These are phyloP conservation scores for Vitis hybrid DNA, from an alignment of 177 flowering plant species.

Conservation along the genomic window DNA sequence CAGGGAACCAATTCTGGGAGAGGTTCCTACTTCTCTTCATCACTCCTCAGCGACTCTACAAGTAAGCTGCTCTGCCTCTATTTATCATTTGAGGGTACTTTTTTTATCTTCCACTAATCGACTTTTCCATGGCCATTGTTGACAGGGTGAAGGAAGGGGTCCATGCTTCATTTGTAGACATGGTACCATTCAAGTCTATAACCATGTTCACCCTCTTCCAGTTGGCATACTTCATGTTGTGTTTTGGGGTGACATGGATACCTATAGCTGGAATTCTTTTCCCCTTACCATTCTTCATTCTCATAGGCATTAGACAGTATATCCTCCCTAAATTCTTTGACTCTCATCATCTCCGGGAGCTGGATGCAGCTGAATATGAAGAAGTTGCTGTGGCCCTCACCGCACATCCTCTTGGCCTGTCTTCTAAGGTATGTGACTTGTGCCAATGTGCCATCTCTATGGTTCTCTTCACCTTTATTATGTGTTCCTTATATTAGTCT, in stretches of 20 bases:
- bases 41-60: constrained; percentile 58
- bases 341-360: constrained; percentile 21
- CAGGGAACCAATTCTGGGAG: constrained; percentile 94
- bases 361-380: constrained; percentile 56
- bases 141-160: constrained; percentile 49
- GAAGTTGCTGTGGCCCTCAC: constrained; percentile 51
- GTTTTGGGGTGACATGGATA: constrained; percentile 41
- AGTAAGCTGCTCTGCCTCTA: constrained; percentile 41
- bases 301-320: constrained; percentile 30
- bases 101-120: background rate
- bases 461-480: background rate
- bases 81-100: background rate
- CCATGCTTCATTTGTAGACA: constrained; percentile 58
- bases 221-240: constrained; percentile 26
- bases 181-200: constrained; percentile 43
- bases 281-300: constrained; percentile 36
- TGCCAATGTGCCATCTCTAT: background rate
- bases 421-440: constrained; percentile 32
- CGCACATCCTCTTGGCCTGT: constrained; percentile 26
- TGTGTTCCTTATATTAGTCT: background rate
- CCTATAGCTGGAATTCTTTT: constrained; percentile 36
- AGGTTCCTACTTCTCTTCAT: constrained; percentile 65
- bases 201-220: constrained; percentile 27
- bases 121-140: background rate
- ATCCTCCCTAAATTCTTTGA: constrained; percentile 34